phyloP scores from a whole-genome alignment of 805 yeast species.

The Komagataella phaffii region DNA sequence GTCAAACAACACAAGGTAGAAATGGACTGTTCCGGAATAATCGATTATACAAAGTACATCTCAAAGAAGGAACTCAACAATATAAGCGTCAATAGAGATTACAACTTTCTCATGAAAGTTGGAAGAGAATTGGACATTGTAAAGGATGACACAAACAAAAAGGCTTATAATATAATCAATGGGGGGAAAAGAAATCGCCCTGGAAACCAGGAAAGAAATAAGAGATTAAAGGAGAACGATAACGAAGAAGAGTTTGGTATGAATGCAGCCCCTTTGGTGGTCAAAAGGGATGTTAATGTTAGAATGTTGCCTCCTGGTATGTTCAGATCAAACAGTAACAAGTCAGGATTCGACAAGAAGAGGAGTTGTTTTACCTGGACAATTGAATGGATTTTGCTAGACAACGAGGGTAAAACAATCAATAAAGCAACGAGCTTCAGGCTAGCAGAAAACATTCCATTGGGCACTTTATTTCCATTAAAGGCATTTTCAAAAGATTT shows the following conservation, averaged over 20 bases:
- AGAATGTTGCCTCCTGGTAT: constrained; percentile 57
- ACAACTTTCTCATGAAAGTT: constrained; percentile 52
- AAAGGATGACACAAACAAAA: constrained; percentile 32
- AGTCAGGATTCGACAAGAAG: constrained; percentile 57
- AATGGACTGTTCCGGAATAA: constrained; percentile 50
- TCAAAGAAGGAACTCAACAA: constrained; percentile 30
- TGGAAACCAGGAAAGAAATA: constrained; percentile 9
- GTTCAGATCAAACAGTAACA: constrained; percentile 51
- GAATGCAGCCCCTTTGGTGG: constrained; percentile 13
- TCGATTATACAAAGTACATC: constrained; percentile 48
- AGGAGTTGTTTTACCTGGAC: constrained; percentile 63
- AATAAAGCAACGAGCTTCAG: constrained; percentile 21
- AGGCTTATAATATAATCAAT: constrained; percentile 20
- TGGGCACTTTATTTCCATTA: constrained; percentile 29
- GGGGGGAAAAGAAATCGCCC: constrained; percentile 4
- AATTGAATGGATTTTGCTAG: constrained; percentile 50
- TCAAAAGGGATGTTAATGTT: constrained; percentile 56
- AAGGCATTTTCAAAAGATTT: background rate
- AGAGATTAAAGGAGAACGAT: constrained; percentile 8
- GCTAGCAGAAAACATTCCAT: constrained; percentile 20
- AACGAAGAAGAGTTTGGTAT: constrained; percentile 11
- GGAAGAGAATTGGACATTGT: constrained; percentile 49
- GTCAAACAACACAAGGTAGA: constrained; percentile 55
- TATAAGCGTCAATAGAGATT: constrained; percentile 64
- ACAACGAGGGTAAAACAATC: constrained; percentile 9